Conservation (phyloP, 1,139 yeast species). For the Magnusiomyces paraingens region DNA sequence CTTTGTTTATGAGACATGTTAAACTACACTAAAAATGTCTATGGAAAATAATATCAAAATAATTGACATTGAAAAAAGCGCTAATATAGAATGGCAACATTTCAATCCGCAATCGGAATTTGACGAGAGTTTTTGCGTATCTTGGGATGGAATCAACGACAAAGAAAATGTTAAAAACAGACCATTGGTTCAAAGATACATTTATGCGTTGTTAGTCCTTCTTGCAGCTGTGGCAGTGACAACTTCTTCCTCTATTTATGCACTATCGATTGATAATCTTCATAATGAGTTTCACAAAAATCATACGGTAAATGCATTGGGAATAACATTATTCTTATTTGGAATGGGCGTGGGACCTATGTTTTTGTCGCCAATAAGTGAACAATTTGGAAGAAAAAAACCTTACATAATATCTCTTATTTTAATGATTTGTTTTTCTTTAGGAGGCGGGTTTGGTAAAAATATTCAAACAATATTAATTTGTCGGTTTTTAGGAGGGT, state of each 20-base stretch:
- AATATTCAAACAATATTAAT: constrained; percentile 66
- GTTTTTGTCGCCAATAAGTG: constrained; percentile 75
- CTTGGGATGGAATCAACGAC: not conserved
- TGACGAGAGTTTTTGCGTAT: not conserved
- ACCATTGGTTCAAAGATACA: not conserved
- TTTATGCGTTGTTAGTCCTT: not conserved
- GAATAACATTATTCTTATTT: constrained; percentile 63
- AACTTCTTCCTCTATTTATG: too few species aligned
- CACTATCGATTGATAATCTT: too few species aligned
- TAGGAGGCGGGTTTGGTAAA: constrained; percentile 67
- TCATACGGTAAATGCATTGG: constrained; percentile 37
- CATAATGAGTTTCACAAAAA: constrained; percentile 22
- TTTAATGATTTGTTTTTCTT: constrained; percentile 53
- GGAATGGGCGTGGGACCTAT: constrained; percentile 84
- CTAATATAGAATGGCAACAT: not conserved
- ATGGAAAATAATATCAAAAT: not conserved
- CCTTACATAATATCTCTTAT: constrained; percentile 50
- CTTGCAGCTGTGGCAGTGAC: too few species aligned
- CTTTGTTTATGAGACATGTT: not conserved
- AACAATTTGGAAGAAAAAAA: constrained; percentile 61
- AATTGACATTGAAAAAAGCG: not conserved
- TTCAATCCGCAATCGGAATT: not conserved
- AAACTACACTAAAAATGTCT: too few species aligned
- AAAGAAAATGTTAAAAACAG: not conserved
- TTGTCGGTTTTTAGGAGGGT: constrained; percentile 70